These are phyloP conservation scores for Dactylellina leptospora DNA, from an alignment of 2,329 filamentous ascomycete species.

Conservation along the genomic window DNA sequence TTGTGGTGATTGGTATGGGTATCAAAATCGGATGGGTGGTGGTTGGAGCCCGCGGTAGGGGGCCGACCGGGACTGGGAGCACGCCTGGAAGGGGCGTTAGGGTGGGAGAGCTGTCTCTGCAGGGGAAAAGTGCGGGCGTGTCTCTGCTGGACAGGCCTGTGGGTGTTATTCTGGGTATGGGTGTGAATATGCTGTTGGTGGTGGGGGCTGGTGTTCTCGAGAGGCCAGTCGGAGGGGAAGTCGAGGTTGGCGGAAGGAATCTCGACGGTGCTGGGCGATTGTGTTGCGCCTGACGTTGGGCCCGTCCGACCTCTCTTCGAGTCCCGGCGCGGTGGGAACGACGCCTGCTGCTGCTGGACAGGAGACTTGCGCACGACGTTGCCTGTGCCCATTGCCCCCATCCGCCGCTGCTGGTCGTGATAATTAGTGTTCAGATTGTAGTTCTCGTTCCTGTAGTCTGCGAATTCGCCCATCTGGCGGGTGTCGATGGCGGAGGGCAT, in stretches of 20 bases:
- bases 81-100: slow-evolving; percentile 41
- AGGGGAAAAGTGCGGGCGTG: slow-evolving; percentile 25
- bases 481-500: slow-evolving; percentile 22
- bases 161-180: too few relatives aligned
- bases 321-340: slow-evolving; percentile 50
- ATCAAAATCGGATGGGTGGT: slow-evolving; percentile 14
- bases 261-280: slow-evolving; percentile 18
- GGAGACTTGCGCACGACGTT: slow-evolving; percentile 8
- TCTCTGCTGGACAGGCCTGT: too few relatives aligned
- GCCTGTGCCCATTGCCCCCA: neutral
- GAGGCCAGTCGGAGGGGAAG: slow-evolving; percentile 45
- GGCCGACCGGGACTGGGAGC: slow-evolving; percentile 41
- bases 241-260: slow-evolving; percentile 15
- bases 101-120: slow-evolving; percentile 51
- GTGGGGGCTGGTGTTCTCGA: slow-evolving; percentile 21
- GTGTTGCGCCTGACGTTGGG: slow-evolving; percentile 28
- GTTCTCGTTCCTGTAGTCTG: slow-evolving; percentile 26
- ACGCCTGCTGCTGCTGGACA: slow-evolving; percentile 14
- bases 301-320: slow-evolving; percentile 42
- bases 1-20: slow-evolving; percentile 20
- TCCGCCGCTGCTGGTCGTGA: slow-evolving; percentile 17
- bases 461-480: neutral
- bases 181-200: too few relatives aligned
- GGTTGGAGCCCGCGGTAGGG: slow-evolving; percentile 28
- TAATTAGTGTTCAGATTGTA: slow-evolving; percentile 37